Evolutionary conservation across 2,329 filamentous ascomycete genomes (phyloP), one percentile per base, ranked within the genome.

Genomic region (Fusarium sp.): DNA sequence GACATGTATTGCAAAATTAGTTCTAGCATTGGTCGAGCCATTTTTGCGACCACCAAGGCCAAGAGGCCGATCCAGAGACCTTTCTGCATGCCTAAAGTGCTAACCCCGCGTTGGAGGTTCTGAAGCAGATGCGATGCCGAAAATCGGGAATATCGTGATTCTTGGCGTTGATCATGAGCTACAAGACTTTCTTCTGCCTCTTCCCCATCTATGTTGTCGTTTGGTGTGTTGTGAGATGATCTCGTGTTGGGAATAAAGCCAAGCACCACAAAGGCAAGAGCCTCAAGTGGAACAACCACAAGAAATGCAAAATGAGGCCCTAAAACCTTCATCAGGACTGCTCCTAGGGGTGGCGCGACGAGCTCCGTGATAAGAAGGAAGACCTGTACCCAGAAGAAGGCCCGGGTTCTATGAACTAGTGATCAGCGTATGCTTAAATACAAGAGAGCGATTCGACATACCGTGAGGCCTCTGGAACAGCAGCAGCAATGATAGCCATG

Each of bases 401-500:
- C 51, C 4, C 51, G 8, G 11, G 51, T 54, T 17, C 41, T 54
- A 39, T 15, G 8, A 33, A 4, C 5, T 2, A 6, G 19, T 5
- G 25, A 11, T 52, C 2, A 52, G 19, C 11, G 22, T 23, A 23
- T 23, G 22, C 22, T 7, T 23, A 7, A 23, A 23, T 25, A 4
- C 3, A 49, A 25, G 8, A 39, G 20, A 37, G 9, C 4, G 6
- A 4, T 13, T 47, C 1, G 7, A 37, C 43, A 19, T 20, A 54
- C 51, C 51, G 2, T 11, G 51, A 54, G 4, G 1, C 51, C 20
- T 54, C 51, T 17, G 41, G 51, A 0, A 19, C 8, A 2, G 51
- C 51, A 48, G 51, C 51, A 11, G 51, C 51, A 48, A 54, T 48
- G 11, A 54, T 54, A 7, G 51, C 51, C 51, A 54, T 48, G 11